phyloP scores from a whole-genome alignment of 345 rosid species.

The Populus simonii region DNA sequence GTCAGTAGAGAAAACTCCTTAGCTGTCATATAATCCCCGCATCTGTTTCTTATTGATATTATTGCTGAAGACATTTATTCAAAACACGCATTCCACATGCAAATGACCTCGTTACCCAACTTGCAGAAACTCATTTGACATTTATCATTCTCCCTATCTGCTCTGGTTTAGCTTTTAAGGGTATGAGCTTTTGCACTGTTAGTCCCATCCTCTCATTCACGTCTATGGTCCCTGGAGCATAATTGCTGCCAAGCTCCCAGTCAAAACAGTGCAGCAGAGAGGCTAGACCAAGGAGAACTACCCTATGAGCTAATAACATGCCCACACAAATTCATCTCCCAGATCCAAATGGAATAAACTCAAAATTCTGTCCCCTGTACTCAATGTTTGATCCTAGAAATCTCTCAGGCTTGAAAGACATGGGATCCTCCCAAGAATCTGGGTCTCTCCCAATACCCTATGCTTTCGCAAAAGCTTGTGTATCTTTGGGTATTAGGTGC shows the following conservation, averaged over 20 bases:
- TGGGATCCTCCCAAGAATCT: slow-evolving; percentile 17
- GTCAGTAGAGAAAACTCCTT: not conserved
- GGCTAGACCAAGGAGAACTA: slow-evolving; percentile 12
- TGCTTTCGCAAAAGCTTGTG: slow-evolving; percentile 14
- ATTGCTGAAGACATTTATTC: not conserved
- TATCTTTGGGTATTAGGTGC: slow-evolving; percentile 4
- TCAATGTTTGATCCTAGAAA: slow-evolving; percentile 16
- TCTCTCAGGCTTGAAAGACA: slow-evolving; percentile 17
- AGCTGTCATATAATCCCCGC: not conserved
- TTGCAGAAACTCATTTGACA: not conserved
- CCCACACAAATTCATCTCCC: slow-evolving; percentile 22
- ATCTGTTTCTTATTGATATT: not conserved
- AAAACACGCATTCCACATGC: not conserved
- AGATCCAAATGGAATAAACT: slow-evolving; percentile 17
- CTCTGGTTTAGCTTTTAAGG: slow-evolving; percentile 12
- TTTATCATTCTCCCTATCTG: not conserved
- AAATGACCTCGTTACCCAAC: not conserved
- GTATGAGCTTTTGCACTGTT: slow-evolving; percentile 6
- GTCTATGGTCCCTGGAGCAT: not conserved
- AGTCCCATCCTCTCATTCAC: slow-evolving; percentile 8
- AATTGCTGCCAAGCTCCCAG: slow-evolving; percentile 7
- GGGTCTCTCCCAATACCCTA: slow-evolving; percentile 25
- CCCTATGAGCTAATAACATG: slow-evolving; percentile 6
- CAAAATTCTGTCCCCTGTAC: slow-evolving; percentile 14
- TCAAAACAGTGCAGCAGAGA: slow-evolving; percentile 20